Evolutionary conservation across 2,329 filamentous ascomycete species (phyloP).

Genomic region (Ceratocystiopsis minuta): DNA sequence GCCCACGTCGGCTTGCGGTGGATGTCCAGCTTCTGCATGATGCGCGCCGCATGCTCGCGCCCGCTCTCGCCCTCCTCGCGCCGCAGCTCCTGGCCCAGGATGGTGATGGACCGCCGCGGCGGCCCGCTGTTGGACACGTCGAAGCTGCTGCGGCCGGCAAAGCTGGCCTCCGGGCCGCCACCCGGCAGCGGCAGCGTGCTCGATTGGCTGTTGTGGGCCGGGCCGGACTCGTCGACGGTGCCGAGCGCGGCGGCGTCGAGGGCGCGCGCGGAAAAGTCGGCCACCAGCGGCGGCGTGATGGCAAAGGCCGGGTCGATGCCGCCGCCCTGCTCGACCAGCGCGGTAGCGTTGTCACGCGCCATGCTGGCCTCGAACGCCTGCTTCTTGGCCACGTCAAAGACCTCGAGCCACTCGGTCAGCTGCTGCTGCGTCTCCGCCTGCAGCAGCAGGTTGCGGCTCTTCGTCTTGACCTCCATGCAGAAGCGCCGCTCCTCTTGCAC

Average conservation of each 20-base stretch:
- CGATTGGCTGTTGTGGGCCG: constrained; percentile 39
- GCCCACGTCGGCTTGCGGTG: constrained; percentile 51
- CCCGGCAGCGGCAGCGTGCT: constrained; percentile 45
- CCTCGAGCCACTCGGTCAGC: constrained; percentile 84
- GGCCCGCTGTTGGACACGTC: constrained; percentile 36
- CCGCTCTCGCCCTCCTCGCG: constrained; percentile 55
- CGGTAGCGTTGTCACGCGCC: constrained; percentile 25
- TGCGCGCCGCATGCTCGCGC: constrained; percentile 66
- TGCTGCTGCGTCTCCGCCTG: constrained; percentile 87
- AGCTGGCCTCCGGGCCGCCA: constrained; percentile 43
- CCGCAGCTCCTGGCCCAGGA: constrained; percentile 29
- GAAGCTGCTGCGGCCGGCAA: constrained; percentile 49
- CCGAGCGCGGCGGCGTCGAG: constrained; percentile 25
- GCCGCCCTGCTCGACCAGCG: constrained; percentile 20
- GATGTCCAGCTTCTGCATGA: constrained; percentile 84
- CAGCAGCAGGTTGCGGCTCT: constrained; percentile 72
- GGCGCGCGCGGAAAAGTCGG: constrained; percentile 74
- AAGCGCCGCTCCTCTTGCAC: constrained; percentile 87
- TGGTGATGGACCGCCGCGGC: constrained; percentile 37
- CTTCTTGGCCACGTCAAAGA: constrained; percentile 87
- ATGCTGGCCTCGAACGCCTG: constrained; percentile 66
- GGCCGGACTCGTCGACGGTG: constrained; percentile 10
- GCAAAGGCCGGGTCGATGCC: constrained; percentile 64
- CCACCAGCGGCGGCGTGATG: constrained; percentile 71
- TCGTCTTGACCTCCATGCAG: constrained; percentile 97